These are phyloP conservation scores for Cyberlindnera meyerae DNA, from an alignment of 805 yeast genomes.

Conservation along the genomic window DNA sequence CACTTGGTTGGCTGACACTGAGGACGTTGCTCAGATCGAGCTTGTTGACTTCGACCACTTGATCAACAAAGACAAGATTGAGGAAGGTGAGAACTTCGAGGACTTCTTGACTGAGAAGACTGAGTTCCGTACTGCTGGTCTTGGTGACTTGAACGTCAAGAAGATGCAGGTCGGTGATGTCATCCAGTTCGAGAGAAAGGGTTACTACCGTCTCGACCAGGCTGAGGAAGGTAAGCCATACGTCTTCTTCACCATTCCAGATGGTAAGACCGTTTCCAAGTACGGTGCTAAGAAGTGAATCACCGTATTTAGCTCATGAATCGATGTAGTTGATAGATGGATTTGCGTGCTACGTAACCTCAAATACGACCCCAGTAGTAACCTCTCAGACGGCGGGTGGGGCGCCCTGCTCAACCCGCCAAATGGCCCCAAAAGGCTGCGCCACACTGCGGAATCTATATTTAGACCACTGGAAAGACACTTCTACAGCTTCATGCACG, in stretches of 20 bases:
- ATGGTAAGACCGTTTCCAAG: conserved; percentile 78
- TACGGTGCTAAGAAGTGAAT: conserved; percentile 45
- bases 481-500: too few species aligned
- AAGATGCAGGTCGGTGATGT: conserved; percentile 79
- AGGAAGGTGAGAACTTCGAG: conserved; percentile 89
- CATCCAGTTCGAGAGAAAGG: conserved; percentile 95
- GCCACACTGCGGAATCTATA: too few species aligned
- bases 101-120: conserved; percentile 86
- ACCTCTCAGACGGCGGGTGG: too few species aligned
- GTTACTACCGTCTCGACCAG: conserved; percentile 81
- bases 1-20: conserved; percentile 89
- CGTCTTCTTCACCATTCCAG: conserved; percentile 90
- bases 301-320: too few species aligned
- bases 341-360: too few species aligned
- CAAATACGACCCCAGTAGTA: too few species aligned
- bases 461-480: too few species aligned
- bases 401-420: too few species aligned
- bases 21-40: conserved; percentile 66
- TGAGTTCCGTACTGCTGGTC: conserved; percentile 72
- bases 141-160: conserved; percentile 76
- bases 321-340: too few species aligned
- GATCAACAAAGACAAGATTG: conserved; percentile 90
- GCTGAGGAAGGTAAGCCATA: conserved; percentile 56
- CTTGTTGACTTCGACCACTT: conserved; percentile 91
- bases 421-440: too few species aligned